Evolutionary conservation across 164 flowering plant genomes (phyloP).

Genomic region (Santalum album): DNA sequence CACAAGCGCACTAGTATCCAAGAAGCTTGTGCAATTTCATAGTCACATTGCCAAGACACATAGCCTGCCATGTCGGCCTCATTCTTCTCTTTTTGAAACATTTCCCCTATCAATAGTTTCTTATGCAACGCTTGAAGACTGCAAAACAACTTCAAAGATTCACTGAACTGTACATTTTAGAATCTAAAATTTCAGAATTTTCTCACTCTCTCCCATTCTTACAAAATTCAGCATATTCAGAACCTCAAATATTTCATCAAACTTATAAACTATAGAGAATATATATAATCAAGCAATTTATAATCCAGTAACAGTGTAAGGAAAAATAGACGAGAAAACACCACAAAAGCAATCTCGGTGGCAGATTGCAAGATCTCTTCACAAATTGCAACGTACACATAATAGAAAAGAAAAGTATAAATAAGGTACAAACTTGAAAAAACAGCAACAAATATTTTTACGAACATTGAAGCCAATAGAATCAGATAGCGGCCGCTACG

Average conservation of each 20-base stretch:
- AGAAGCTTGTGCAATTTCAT: conserved; percentile 55
- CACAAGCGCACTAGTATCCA: conserved; percentile 70
- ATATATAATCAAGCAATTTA: too few relatives aligned
- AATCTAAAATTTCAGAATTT: too few relatives aligned
- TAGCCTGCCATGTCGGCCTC: conserved; percentile 14
- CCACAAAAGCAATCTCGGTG: conserved; percentile 62
- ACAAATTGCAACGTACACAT: conserved; percentile 47
- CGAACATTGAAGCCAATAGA: conserved; percentile 2
- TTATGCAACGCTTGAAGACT: conserved; percentile 75
- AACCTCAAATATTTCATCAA: too few relatives aligned
- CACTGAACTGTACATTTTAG: not conserved
- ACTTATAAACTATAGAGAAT: too few relatives aligned
- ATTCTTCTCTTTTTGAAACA: conserved; percentile 24
- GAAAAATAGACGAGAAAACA: conserved; percentile 12
- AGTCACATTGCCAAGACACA: conserved; percentile 44
- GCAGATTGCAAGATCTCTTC: conserved; percentile 55
- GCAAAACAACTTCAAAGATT: conserved; percentile 14
- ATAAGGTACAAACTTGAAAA: not conserved
- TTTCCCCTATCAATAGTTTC: conserved; percentile 40
- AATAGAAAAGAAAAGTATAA: not conserved
- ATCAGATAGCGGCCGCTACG: too few relatives aligned
- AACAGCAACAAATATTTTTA: not conserved
- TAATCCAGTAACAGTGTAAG: not conserved
- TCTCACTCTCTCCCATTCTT: too few relatives aligned
- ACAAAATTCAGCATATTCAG: too few relatives aligned